These are phyloP conservation scores for Moesziomyces sp. DNA, from an alignment of 1,284 basidiomycete genomes.

Conservation along the genomic window DNA sequence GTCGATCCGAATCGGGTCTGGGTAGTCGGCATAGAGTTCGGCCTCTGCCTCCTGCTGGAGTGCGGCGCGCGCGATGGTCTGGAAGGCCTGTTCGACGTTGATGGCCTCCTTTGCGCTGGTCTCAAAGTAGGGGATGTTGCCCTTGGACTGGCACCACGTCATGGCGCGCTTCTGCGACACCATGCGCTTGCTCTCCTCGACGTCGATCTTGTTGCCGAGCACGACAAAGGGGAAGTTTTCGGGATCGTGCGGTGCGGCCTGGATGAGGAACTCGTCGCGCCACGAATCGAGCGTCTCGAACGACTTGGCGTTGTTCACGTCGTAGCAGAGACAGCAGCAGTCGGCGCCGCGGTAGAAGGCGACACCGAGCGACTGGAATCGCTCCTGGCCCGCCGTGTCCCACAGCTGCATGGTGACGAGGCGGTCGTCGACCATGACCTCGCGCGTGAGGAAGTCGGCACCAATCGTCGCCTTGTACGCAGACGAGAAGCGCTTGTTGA, in stretches of 20 bases:
- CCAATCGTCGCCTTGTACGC: constrained; percentile 83
- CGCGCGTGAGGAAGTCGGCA: constrained; percentile 82
- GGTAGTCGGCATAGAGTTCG: constrained; percentile 96
- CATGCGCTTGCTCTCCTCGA: constrained; percentile 98
- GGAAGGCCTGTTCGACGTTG: constrained; percentile 99
- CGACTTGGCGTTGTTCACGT: constrained; percentile 97
- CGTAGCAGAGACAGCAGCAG: constrained; percentile 94
- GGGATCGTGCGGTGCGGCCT: constrained; percentile 96
- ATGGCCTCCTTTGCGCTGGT: constrained; percentile 99
- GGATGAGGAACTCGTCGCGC: constrained; percentile 68
- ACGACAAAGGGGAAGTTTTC: constrained; percentile 96
- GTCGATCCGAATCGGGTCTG: constrained; percentile 97
- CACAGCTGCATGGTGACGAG: constrained; percentile 97
- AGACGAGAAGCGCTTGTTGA: constrained; percentile 99
- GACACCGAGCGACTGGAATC: constrained; percentile 97
- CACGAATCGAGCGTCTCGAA: constrained; percentile 80
- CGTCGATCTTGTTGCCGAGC: constrained; percentile 99
- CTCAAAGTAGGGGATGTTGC: constrained; percentile 99
- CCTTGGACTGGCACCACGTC: constrained; percentile 99
- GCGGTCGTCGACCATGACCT: constrained; percentile 97
- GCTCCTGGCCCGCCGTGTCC: constrained; percentile 99
- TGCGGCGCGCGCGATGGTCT: constrained; percentile 98
- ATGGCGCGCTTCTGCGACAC: constrained; percentile 99
- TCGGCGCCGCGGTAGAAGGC: constrained; percentile 99
- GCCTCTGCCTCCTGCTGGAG: constrained; percentile 96